Base-by-base conservation (phyloP, 768 basidiomycete genomes). In the Pleurotus djamor region DNA sequence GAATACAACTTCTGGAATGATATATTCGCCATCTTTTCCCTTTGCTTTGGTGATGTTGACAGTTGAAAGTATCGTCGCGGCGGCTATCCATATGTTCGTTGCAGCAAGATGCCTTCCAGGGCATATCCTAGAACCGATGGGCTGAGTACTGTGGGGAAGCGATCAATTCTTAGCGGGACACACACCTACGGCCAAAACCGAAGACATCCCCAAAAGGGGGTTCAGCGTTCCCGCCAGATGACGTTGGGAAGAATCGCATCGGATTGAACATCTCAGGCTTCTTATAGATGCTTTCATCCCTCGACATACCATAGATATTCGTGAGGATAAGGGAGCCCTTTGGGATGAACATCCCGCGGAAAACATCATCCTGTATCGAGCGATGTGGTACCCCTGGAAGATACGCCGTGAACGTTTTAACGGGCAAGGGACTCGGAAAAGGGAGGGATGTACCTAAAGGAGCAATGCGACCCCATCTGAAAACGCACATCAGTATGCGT, bases 301-400 rank as follows among this genome's bases (percentile, higher is more conserved):
- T 28, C 21, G 21, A 28, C 21, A 28, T 28, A 28, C 21, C 21
- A 28, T 28, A 28, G 3, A 44, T 32, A n/a, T 56, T 56, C 10
- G 54, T 17, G 17, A 56, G 28, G 5, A 63, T 58, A 16, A 61
- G 7, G 0, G 54, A 56, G 17, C 65, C 65, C 33, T 66, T 66
- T 14, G 71, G 71, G 8, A 73, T 64, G 57, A 67, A 66, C 60
- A 72, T 69, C 0, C 69, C 71, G 36, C 69, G 61, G 48, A 69
- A 72, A 9, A 64, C 34, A 59, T 72, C 68, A 17, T 71, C 69
- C 38, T 69, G 61, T 7, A 59, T 63, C 8, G 66, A 58, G 16
- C 57, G 35, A 48, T 68, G 69, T 13, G 68, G 60, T 4, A 72
- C 48, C 2, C 52, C 63, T 64, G 10, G 35, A 28, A 28, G 1